Base-by-base conservation (phyloP, 2,329 filamentous ascomycete genomes). In the Aspergillus tamarii region DNA sequence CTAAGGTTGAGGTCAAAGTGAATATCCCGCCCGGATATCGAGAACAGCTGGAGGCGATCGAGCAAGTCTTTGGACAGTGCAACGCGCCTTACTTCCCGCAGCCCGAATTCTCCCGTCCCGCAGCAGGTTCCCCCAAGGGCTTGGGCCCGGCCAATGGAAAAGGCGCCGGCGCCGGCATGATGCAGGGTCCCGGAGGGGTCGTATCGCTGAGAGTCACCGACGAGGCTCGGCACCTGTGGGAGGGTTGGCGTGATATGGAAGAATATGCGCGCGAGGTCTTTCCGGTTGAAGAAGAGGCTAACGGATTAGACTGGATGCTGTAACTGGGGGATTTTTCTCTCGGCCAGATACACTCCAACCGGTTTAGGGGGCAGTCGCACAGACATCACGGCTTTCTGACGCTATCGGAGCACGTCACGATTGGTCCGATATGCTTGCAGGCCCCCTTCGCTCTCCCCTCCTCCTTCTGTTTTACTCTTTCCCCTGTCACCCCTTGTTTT, bases 211-310 rank as follows among this genome's bases (percentile, higher is more conserved):
- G 85, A 67, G 91, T 91, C 68, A 93, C 93, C 0, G 84, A 86
- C 10, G 88, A 93, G 69, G 92, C 94, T 1, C 83, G 94, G 66
- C 86, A 90, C 70, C 82, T 99, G 28, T 98, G 95, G 95, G 92
- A 96, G 75, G 95, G 93, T 4, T 93, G 93, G 69, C 86, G 95
- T 60, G 91, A 92, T 34, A 86, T 98, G 70, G 93, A 97, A 75
- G 95, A 98, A 78, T 99, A 98, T 76, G 94, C 94, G 1, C 86
- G 91, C 56, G 95, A 98, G 76, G 93, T 96, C 32, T 98, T 98
- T 72, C 92, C 93, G 0, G 85, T 97, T 14, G 95, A 99, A 78
- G 95, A 99, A 80, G 91, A 94, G 70, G 93, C 93, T 36, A 98
- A 98, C 76, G 94, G 94, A 6, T 81, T 95, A 73, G 92, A 91